These are phyloP conservation scores for Lepidium didymum DNA, from an alignment of 345 rosid species.

Conservation along the genomic window DNA sequence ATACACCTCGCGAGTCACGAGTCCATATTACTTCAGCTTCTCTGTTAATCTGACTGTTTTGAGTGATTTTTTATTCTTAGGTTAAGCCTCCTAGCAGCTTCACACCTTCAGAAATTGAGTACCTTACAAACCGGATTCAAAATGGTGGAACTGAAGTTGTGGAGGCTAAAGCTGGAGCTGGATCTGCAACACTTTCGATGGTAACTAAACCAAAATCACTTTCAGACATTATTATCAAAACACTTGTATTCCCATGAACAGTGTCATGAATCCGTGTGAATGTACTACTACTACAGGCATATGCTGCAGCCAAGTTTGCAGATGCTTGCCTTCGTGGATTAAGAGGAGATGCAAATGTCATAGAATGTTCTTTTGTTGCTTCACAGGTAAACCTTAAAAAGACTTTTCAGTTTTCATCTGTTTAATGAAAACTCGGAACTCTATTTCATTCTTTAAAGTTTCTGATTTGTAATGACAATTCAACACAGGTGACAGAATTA, in stretches of 20 bases:
- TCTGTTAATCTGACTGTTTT: background rate
- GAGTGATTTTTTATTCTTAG: conserved; percentile 19
- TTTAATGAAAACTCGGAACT: background rate
- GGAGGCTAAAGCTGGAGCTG: conserved; percentile 86
- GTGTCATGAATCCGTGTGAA: background rate
- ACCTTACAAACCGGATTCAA: conserved; percentile 72
- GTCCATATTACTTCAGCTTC: background rate
- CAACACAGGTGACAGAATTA: conserved; percentile 58
- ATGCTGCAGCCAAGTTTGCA: conserved; percentile 83
- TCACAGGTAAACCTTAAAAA: conserved; percentile 43
- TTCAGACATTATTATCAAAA: background rate
- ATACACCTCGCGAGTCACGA: background rate
- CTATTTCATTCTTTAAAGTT: background rate
- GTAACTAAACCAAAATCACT: conserved; percentile 26
- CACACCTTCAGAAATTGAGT: conserved; percentile 55
- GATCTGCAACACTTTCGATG: conserved; percentile 84
- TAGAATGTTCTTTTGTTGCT: conserved; percentile 60
- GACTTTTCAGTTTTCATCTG: background rate
- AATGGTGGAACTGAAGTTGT: conserved; percentile 90
- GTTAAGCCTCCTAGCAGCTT: conserved; percentile 68
- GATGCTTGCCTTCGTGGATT: conserved; percentile 74
- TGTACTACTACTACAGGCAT: conserved; percentile 39
- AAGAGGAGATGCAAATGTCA: conserved; percentile 61
- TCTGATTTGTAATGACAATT: background rate
- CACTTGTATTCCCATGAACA: background rate